Evolutionary conservation across 2,329 filamentous ascomycete species (phyloP), one percentile per base, ranked within the genome.

Genomic region (Diaporthe citri): DNA sequence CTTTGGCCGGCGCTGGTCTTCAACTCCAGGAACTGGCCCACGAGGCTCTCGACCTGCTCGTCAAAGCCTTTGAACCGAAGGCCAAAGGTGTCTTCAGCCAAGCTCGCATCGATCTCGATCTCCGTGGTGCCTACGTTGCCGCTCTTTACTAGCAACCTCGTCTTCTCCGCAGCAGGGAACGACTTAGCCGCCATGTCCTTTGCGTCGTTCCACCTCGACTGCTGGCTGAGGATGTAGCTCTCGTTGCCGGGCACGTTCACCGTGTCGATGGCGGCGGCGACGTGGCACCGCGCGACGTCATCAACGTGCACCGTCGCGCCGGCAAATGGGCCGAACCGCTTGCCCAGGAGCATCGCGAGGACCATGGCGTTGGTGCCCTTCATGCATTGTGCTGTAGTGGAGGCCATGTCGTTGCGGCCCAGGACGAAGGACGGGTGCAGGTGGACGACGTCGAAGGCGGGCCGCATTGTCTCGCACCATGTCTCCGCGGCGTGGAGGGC

Each of bases 261-360:
- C 1, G 77, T 76, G 39, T 80, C 78, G 34, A 82, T 75, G 7
- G 86, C 80, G 5, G 85, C 83, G 7, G 77, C 75, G 39, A 86
- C 81, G 70, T 86, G 85, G 8, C 81, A 81, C 36, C 79, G 79
- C 2, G 84, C 84, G 5, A 84, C 83, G 72, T 86, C 84, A 69
- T 85, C 81, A 22, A 84, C 78, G 73, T 85, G 82, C 20, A 85
- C 84, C 12, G 80, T 80, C 22, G 77, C 78, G 28, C 83, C 83
- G 7, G 79, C 76, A 34, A 80, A 78, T 12, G 76, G 72, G 1
- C 78, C 77, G 56, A 77, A 77, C 34, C 76, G 74, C 55, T 80
- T 77, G 17, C 84, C 84, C 10, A 83, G 78, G 28, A 85, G 77
- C 36, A 82, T 79, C 6, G 81, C 81, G 70, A 85, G 78, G 12